A percentile compares a stretch with the other conserved stretches of the same genome.
These are phyloP conservation scores for Pestalotiopsis sp. DNA, from an alignment of 2,329 filamentous ascomycete species.

Conservation along the genomic window DNA sequence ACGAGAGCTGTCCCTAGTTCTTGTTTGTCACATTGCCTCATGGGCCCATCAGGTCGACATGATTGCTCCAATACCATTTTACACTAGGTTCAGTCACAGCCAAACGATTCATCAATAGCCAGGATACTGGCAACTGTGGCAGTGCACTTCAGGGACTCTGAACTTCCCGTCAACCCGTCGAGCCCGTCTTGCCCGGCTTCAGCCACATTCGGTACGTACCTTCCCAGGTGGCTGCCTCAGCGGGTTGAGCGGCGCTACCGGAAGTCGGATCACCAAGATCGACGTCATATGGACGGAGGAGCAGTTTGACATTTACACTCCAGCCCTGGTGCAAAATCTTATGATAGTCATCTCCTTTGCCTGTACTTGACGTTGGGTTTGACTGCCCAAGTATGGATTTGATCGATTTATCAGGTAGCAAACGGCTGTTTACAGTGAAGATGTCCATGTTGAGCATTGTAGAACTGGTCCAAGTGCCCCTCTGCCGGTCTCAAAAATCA, in stretches of 20 bases:
- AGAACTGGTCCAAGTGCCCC: not conserved
- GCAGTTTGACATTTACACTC: not conserved
- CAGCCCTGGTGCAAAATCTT: too few relatives aligned
- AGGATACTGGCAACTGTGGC: not conserved
- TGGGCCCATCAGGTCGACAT: not conserved
- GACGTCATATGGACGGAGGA: not conserved
- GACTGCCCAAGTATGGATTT: not conserved
- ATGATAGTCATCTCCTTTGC: too few relatives aligned
- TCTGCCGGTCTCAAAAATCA: slow-evolving; percentile 6
- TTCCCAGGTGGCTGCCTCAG: not conserved
- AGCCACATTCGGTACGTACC: not conserved
- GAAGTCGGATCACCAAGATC: not conserved
- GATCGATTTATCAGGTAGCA: not conserved
- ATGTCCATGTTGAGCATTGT: not conserved
- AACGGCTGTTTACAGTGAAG: too few relatives aligned
- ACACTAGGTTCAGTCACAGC: not conserved
- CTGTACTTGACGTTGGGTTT: too few relatives aligned
- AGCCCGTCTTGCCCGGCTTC: too few relatives aligned
- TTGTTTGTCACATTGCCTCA: not conserved
- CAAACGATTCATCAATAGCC: not conserved
- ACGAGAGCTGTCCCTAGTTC: not conserved
- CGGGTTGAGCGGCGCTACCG: not conserved
- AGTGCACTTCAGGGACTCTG: not conserved
- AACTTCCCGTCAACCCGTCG: not conserved
- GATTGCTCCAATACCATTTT: not conserved